These are phyloP conservation scores for Hemileccinum rubropunctum DNA, from an alignment of 768 basidiomycete genomes.

Conservation along the genomic window DNA sequence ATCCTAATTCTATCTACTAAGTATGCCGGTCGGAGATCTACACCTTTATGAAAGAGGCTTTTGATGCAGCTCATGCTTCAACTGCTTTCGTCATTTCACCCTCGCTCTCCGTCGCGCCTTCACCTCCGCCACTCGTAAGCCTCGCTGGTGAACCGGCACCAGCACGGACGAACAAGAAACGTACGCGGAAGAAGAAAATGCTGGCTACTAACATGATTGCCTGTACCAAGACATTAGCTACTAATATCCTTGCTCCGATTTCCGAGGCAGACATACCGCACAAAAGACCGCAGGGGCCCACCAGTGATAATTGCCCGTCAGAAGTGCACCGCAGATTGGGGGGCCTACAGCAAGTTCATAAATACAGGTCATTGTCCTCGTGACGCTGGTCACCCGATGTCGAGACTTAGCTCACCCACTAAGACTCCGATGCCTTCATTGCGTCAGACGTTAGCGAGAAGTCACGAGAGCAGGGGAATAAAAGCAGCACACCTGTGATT, in stretches of 20 bases:
- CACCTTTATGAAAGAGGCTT: too few relatives aligned
- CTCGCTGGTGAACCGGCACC: too few relatives aligned
- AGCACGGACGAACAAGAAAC: constrained; percentile 2
- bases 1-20: too few relatives aligned
- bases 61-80: too few relatives aligned
- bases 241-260: background rate
- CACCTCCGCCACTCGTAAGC: too few relatives aligned
- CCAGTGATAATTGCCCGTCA: constrained; percentile 50
- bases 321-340: constrained; percentile 55
- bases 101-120: too few relatives aligned
- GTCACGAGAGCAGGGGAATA: background rate
- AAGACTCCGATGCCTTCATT: constrained; percentile 22
- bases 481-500: constrained; percentile 15
- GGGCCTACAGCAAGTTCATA: constrained; percentile 37
- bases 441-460: background rate
- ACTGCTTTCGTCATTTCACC: too few relatives aligned
- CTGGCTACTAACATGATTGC: constrained; percentile 3
- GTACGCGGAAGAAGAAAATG: constrained; percentile 11
- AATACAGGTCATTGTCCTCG: constrained; percentile 5
- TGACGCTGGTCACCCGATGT: background rate
- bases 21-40: too few relatives aligned
- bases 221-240: background rate
- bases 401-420: constrained; percentile 10
- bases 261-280: constrained; percentile 30
- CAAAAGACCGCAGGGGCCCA: constrained; percentile 55